Evolutionary conservation across 805 yeast genomes (phyloP), one percentile per base, ranked within the genome.

Genomic region (Kodamaea jinghongensis): DNA sequence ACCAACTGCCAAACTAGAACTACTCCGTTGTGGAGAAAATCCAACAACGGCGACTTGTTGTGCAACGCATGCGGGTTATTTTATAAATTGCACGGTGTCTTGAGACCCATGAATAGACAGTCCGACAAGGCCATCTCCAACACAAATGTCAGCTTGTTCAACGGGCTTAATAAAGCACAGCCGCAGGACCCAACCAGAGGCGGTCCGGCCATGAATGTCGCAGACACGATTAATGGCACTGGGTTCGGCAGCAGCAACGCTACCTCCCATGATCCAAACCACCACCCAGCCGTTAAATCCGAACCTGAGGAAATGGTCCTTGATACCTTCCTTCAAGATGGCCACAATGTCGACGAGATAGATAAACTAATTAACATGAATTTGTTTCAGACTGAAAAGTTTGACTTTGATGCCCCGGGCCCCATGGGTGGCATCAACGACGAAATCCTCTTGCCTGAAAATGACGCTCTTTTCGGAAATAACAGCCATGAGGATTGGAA

Each of bases 51-150:
- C 5, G 71, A 66, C 36, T 56, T 69, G 31, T 54, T 70, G 20
- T 70, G 75, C 45, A 70, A 70, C 46, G 75, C 74, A 1, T 70
- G 75, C 44, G 75, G 75, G 6, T 58, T 70, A 28, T 70, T 69
- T 45, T 67, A 65, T 47, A 70, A 70, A 46, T 52, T 70, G 26
- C 75, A 70, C 42, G 75, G 75, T 5, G 69, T 67, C 3, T 60
- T 68, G 49, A 54, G 75, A 14, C 75, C 75, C 3, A 51, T 68
- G 28, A 61, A 56, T 11, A 43, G 31, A 17, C 39, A 31, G 23
- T 14, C 40, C 14, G 35, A 39, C 20, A 47, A 46, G 27, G 36
- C 49, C 1, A 51, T 57, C 15, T 54, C 52, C 56, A 54, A 52
- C 27, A 45, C 51, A 17, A 60, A 60, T 34, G 49, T 53, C n/a